Evolutionary conservation across 768 basidiomycete genomes (phyloP).

Genomic region (Clitopilus hobsonii): DNA sequence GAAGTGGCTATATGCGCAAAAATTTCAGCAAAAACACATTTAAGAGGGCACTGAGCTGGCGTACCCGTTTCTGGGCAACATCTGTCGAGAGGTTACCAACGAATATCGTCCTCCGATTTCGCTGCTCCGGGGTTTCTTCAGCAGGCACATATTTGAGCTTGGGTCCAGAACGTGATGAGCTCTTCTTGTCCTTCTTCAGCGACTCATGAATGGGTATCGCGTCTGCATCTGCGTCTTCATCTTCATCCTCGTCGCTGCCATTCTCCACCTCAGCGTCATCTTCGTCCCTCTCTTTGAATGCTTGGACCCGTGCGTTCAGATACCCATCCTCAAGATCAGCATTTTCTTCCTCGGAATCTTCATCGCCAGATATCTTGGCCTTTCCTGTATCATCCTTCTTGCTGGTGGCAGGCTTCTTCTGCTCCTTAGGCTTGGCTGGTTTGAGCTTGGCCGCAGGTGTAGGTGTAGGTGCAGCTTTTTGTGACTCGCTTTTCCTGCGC

Average conservation of each 20-base stretch:
- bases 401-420: constrained; percentile 11
- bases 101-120: constrained; percentile 85
- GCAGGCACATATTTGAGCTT: constrained; percentile 50
- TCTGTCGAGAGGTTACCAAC: constrained; percentile 83
- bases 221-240: constrained; percentile 7
- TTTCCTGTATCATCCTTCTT: constrained; percentile 16
- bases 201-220: constrained; percentile 56
- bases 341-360: constrained; percentile 25
- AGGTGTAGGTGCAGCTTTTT: neutral
- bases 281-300: too few species aligned
- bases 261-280: constrained; percentile 9
- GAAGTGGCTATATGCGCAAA: constrained; percentile 47
- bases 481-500: constrained; percentile 18
- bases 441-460: constrained; percentile 8
- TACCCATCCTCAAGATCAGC: constrained; percentile 32
- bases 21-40: neutral
- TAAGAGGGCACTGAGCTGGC: constrained; percentile 14
- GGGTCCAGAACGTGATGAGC: constrained; percentile 10
- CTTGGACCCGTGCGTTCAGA: constrained; percentile 3
- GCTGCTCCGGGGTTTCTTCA: constrained; percentile 68
- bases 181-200: constrained; percentile 31
- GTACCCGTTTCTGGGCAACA: constrained; percentile 71
- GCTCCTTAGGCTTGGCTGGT: constrained; percentile 11
- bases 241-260: constrained; percentile 14
- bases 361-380: constrained; percentile 14